Conservation (phyloP, 2,329 filamentous ascomycete genomes). For the Trichoderma cornu-damae region DNA sequence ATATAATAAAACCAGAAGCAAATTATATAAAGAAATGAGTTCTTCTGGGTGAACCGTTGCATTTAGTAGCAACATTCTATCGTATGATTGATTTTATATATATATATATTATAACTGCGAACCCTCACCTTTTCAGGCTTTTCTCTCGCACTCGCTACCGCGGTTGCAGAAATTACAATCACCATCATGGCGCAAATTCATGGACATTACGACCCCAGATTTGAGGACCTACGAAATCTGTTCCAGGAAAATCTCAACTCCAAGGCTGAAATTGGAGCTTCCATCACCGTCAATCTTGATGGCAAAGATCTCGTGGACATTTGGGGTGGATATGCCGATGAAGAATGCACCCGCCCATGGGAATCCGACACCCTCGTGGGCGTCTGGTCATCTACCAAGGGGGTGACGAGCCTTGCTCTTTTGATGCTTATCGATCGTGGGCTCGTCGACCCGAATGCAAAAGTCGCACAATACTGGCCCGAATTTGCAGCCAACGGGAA, state of each 20-base stretch:
- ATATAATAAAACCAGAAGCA: no score
- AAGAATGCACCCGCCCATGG: slow-evolving; percentile 32
- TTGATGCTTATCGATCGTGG: slow-evolving; percentile 39
- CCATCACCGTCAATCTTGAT: slow-evolving; percentile 37
- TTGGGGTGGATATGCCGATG: slow-evolving; percentile 39
- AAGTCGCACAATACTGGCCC: slow-evolving; percentile 42
- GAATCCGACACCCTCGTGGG: slow-evolving; percentile 36
- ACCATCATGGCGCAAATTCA: slow-evolving; percentile 1
- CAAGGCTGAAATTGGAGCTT: slow-evolving; percentile 42
- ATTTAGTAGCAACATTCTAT: no score
- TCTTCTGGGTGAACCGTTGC: no score
- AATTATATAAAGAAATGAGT: no score
- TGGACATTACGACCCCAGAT: neutral
- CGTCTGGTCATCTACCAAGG: slow-evolving; percentile 41
- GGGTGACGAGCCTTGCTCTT: slow-evolving; percentile 33
- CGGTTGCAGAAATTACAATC: neutral
- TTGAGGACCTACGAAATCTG: slow-evolving; percentile 17
- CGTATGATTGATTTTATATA: no score
- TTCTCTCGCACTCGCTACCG: no score
- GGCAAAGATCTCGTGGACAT: slow-evolving; percentile 41
- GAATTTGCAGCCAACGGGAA: slow-evolving; percentile 42
- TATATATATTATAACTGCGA: no score
- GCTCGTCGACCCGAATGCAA: slow-evolving; percentile 33
- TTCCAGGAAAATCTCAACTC: slow-evolving; percentile 34
- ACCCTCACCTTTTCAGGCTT: neutral